Evolutionary conservation across 257 asterid genomes (phyloP).

Genomic region (Solanum rostratum): DNA sequence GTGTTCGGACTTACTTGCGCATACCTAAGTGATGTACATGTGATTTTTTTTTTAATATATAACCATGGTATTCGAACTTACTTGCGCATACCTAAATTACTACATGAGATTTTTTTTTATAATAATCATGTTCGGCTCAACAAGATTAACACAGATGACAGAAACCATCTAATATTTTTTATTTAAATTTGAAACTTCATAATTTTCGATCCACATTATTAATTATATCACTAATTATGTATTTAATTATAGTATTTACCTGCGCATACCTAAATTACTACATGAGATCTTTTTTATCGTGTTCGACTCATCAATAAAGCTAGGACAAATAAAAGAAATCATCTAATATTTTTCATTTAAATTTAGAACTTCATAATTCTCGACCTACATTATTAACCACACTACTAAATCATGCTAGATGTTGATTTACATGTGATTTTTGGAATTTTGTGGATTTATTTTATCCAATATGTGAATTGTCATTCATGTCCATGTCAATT

Average conservation of each 20-base stretch:
- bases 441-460: neutral
- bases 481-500: neutral
- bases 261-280: neutral
- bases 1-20: too few species aligned
- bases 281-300: neutral
- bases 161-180: neutral
- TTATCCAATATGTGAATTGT: neutral
- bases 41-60: neutral
- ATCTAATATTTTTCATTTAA: neutral
- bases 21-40: neutral
- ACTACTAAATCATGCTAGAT: neutral
- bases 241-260: too few species aligned
- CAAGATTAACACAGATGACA: neutral
- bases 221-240: neutral
- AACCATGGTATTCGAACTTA: too few species aligned
- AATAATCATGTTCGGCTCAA: rapidly evolving
- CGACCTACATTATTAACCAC: too few species aligned
- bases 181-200: neutral
- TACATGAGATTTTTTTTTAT: neutral
- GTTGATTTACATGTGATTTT: neutral
- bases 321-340: neutral
- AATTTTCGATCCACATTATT: rapidly evolving
- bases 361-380: rapidly evolving
- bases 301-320: rapidly evolving
- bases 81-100: too few species aligned